A percentile compares a stretch with the other conserved stretches of the same genome.
phyloP scores from a whole-genome alignment of 306 rosid species.

The Sindora glabra region DNA sequence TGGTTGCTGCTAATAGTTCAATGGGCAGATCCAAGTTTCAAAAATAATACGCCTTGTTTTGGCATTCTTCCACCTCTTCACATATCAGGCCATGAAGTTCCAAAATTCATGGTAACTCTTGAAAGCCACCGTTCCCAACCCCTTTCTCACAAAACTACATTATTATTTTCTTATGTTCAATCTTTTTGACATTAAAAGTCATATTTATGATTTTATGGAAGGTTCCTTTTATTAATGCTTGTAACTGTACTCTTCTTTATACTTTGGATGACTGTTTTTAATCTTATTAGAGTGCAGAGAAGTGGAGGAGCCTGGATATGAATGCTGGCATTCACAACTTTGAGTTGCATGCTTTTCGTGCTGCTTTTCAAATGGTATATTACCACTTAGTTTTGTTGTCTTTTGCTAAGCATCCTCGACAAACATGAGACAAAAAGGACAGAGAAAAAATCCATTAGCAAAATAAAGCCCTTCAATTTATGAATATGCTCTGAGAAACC shows the following conservation, averaged over 20 bases:
- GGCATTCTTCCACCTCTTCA: too few species aligned
- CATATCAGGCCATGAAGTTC: too few species aligned
- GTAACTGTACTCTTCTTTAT: background rate
- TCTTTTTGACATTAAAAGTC: background rate
- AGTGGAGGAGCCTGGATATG: constrained; percentile 70
- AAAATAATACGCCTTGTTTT: too few species aligned
- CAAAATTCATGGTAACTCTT: constrained; percentile 3
- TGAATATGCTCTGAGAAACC: too few species aligned
- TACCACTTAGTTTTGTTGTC: constrained; percentile 4
- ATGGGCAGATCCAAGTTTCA: too few species aligned
- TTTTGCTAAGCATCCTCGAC: background rate
- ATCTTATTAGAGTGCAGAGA: constrained; percentile 80
- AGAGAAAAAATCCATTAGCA: too few species aligned
- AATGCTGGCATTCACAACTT: constrained; percentile 73
- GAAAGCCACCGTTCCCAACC: background rate
- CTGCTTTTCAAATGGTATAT: constrained; percentile 89
- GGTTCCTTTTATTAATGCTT: background rate
- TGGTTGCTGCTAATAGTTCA: too few species aligned
- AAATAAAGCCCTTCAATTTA: too few species aligned
- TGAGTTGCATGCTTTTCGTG: constrained; percentile 83
- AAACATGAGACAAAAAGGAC: too few species aligned
- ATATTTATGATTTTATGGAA: background rate
- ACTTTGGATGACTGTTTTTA: constrained; percentile 10
- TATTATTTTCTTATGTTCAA: background rate
- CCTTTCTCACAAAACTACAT: background rate